Base-by-base conservation (phyloP, 1,284 basidiomycete genomes). In the Sporisorium scitamineum region DNA sequence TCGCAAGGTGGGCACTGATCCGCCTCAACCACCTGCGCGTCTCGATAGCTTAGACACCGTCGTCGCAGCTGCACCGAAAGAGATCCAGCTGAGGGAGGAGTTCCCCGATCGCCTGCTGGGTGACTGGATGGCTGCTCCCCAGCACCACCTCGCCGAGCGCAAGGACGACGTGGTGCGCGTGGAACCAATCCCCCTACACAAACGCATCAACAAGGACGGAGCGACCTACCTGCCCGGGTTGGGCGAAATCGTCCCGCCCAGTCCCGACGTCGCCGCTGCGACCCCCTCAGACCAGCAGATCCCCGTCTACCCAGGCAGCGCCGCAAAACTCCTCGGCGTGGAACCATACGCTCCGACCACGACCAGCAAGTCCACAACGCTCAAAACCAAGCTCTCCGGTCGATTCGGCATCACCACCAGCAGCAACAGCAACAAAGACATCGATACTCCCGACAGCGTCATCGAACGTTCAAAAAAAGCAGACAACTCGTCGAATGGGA, bases 121-220 rank as follows among this genome's bases (percentile, higher is more conserved):
- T 7, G 69, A 76, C 37, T 76, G 69, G 69, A 61, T 71, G 69
- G n/a, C n/a, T n/a, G n/a, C n/a, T n/a, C n/a, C n/a, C n/a, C n/a
- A 37, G 31, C 14, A 24, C 37, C 3, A 7, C 54, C 11, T 37
- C 11, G 42, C 16, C 3, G 26, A 53, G 31, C 56, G 55, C 13
- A 22, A 22, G 10, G 27, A 39, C 3, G 39, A 37, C 45, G 18
- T 11, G 14, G 24, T 64, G 41, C 61, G 44, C 22, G 70, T 72
- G 18, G 48, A 73, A 51, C 70, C 70, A 0, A 37, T 73, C 8
- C 70, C 70, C 1, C 39, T 66, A 18, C 42, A 68, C 54, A 42
- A 53, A 32, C 61, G 70, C 18, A 64, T 68, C 37, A 45, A 27
- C 24, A 53, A 44, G 29, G 59, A 70, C 41, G 66, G 63, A 5